Evolutionary conservation across 1,284 basidiomycete species (phyloP), one percentile per base, ranked within the genome.

Genomic region (Cryptococcus jaspeensis): DNA sequence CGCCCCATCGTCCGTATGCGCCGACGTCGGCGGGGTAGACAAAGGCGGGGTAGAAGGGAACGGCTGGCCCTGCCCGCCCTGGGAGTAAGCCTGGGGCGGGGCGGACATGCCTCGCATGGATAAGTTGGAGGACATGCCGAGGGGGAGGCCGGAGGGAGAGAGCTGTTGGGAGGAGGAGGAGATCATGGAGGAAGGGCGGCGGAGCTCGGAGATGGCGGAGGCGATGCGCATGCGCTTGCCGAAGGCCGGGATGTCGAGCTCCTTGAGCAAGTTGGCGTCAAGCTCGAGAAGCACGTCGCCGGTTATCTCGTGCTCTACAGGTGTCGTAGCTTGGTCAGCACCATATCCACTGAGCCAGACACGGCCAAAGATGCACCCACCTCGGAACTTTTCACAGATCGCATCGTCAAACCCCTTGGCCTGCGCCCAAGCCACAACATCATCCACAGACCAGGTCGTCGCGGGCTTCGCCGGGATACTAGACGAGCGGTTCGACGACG

Each of bases 261-360:
- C 96, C 79, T 98, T 98, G 67, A 99, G 86, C 18, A 96, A 82
- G 67, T 88, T 89, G 50, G 88, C 86, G 66, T 98, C 93, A 63
- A 99, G 88, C 66, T 97, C 94, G 55, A 99, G 84, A 5, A 99
- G 83, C 22, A 98, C 90, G 68, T 99, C 96, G 15, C 96, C 95
- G 0, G 92, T 90, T 59, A 99, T 99, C 77, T 99, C 95, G 84
- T 99, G 94, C 77, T 96, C 92, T 89, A 71, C 28, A 32, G 9
- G 28, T 32, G 4, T 4, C 28, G 23, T 18, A 32, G 25, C 28
- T 20, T n/a, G 40, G 50, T 65, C 50, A 63, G 62, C 56, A 49
- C 5, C 1, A 13, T 23, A 4, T 32, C 37, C n/a, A 36, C 6
- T 42, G 9, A 23, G 8, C 37, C n/a, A n/a, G n/a, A n/a, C n/a